Base-by-base conservation (phyloP, 106 monocot genomes). In the Ottelia alismoides region DNA sequence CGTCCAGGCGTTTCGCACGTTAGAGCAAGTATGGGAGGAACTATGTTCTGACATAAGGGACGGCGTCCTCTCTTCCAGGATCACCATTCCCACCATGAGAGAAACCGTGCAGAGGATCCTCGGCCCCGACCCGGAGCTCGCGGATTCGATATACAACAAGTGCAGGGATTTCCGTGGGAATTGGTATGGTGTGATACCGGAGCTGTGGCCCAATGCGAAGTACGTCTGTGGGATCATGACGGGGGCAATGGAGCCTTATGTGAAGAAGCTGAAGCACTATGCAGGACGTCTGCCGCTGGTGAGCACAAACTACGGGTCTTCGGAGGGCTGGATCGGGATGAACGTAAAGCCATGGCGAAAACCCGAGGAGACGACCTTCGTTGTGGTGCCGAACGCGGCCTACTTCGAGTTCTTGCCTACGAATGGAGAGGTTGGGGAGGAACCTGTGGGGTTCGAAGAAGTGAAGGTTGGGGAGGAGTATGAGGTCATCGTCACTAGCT, bases 381-480 rank as follows among this genome's bases (percentile, higher is more conserved):
- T 69, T 4, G 76, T 77, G 0, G 17, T 77, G 1, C 76, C 76
- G 9, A 67, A 54, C 11, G 56, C 65, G 25, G n/a, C 55, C n/a
- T 77, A 71, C 61, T 71, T 77, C 24, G 76, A 77, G 32, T 78
- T 69, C 21, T 73, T 73, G 11, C 68, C 73, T 2, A 54, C 73
- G n/a, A 49, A 19, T 6, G 20, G 21, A 20, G 21, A 14, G 14
- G 9, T n/a, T n/a, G n/a, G n/a, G n/a, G n/a, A n/a, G n/a, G 78
- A 84, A 47, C 78, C 83, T 5, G 64, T 84, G 62, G 83, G 67
- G 11, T 51, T 84, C 40, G 65, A 78, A 24, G 78, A 84, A 30
- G 83, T 84, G 46, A 58, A 75, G 52, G 49, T 66, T 25, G 83
- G 78, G 30, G 53, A 75, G 56, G 70, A 63, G 43, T 84, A 84